phyloP scores from a whole-genome alignment of 2,329 filamentous ascomycete genomes.

The Thelonectria rubi region DNA sequence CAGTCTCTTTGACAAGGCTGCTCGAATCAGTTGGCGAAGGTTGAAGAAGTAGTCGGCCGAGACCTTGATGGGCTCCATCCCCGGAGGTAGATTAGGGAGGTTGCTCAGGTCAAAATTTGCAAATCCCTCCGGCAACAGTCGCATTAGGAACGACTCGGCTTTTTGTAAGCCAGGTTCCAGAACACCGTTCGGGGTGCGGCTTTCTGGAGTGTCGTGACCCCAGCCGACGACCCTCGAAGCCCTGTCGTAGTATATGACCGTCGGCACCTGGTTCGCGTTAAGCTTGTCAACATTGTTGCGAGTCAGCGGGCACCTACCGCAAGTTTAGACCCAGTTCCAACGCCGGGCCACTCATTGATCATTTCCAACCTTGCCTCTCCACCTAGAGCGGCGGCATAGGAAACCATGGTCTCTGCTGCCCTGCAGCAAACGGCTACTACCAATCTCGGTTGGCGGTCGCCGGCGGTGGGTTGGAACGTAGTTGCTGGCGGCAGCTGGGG shows the following conservation, averaged over 20 bases:
- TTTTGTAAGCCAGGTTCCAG: slow-evolving; percentile 98
- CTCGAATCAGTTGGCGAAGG: slow-evolving; percentile 94
- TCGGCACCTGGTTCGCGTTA: slow-evolving; percentile 76
- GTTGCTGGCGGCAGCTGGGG: too few relatives aligned
- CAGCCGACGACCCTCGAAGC: slow-evolving; percentile 99
- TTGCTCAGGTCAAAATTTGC: slow-evolving; percentile 99
- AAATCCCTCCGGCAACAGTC: slow-evolving; percentile 98
- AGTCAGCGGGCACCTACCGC: slow-evolving; percentile 69
- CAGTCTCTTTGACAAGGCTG: slow-evolving; percentile 92
- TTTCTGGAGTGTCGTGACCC: slow-evolving; percentile 98
- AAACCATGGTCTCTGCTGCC: too few relatives aligned
- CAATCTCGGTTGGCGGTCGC: too few relatives aligned
- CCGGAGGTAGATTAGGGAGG: slow-evolving; percentile 93
- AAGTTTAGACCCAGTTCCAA: slow-evolving; percentile 97
- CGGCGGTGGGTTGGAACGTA: too few relatives aligned
- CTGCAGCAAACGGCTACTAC: too few relatives aligned
- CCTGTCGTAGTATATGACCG: slow-evolving; percentile 98
- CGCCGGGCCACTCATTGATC: slow-evolving; percentile 98
- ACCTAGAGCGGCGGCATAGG: too few relatives aligned
- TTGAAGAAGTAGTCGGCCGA: slow-evolving; percentile 99
- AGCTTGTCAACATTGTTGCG: slow-evolving; percentile 14
- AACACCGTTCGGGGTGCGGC: slow-evolving; percentile 94
- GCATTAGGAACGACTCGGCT: slow-evolving; percentile 99
- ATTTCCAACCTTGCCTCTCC: slow-evolving; percentile 94
- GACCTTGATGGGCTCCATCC: slow-evolving; percentile 98